Evolutionary conservation across 192 early-diverging fungal genomes (phyloP), one percentile per base, ranked within the genome.

Genomic region (Haplosporangium gracile): DNA sequence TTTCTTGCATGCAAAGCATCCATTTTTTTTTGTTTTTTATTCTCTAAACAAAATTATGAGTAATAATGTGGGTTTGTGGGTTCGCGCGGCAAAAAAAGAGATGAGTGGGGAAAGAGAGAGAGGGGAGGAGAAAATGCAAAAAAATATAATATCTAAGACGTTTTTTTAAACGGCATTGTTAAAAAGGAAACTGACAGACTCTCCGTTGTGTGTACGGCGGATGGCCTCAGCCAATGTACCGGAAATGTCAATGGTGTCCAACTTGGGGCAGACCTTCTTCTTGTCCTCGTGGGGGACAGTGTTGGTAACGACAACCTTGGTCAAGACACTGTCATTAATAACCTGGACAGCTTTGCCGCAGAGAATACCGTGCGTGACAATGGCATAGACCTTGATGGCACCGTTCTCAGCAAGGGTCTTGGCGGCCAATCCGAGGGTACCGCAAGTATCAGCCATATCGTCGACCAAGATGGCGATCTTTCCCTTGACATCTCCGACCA

Each of bases 371-470:
- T 99, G 98, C 42, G 98, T 98, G 43, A 99, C 96, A 87, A 98
- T 94, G 34, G 98, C 98, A 75, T 97, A 97, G n/a, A 99, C 96
- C 80, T 96, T 95, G 4, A 91, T 89, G 11, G 98, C 98, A 63
- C 98, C 98, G 81, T 97, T 95, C 42, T 97, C 94, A 74, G 95
- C 92, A 72, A 99, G 91, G 18, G 96, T 94, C 77, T 96, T 93
- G 71, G 98, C 97, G 16, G 98, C 98, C 80, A 95, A 88, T 22
- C 93, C 94, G 63, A 99, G 92, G 13, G 98, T 99, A 76, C 95
- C 94, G 87, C 95, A 98, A 34, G 97, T 99, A 90, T 99, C 98
- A 40, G 97, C 97, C 93, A 99, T 97, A 89, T 99, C 98, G 87
- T 99, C 98, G 42, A 99, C 95, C 78, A 99, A 87, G 80, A 99